These are phyloP conservation scores for Rhododendron ovatum DNA, from an alignment of 148 eudicot species.

Conservation along the genomic window DNA sequence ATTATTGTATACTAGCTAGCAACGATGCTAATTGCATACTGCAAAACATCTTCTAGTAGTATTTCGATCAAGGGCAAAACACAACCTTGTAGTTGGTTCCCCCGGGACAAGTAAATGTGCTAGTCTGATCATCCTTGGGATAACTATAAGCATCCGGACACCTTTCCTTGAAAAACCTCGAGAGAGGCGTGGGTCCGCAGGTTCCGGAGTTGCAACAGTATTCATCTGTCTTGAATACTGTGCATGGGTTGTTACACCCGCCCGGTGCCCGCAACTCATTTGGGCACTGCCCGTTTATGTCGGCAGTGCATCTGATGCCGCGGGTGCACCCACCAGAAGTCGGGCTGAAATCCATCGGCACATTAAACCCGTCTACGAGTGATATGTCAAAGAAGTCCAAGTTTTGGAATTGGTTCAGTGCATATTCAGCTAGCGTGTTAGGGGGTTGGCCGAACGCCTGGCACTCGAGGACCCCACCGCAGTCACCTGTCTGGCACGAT, in stretches of 20 bases:
- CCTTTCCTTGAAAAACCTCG: constrained; percentile 31
- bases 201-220: constrained; percentile 32
- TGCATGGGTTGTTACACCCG: constrained; percentile 57
- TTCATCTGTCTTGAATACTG: constrained; percentile 25
- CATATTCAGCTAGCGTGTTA: constrained; percentile 43
- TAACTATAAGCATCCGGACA: constrained; percentile 28
- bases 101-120: constrained; percentile 40
- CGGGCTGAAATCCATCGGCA: constrained; percentile 35
- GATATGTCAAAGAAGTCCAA: constrained; percentile 52
- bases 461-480: constrained; percentile 43
- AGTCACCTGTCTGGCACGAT: constrained; percentile 46
- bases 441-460: constrained; percentile 29
- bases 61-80: constrained; percentile 29
- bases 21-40: neutral
- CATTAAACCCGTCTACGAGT: constrained; percentile 4
- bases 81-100: constrained; percentile 39
- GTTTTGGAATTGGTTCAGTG: constrained; percentile 24
- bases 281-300: constrained; percentile 30
- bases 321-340: constrained; percentile 4
- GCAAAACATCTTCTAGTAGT: neutral
- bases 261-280: constrained; percentile 12
- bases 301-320: constrained; percentile 14
- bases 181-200: constrained; percentile 28
- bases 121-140: constrained; percentile 37
- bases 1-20: neutral